A percentile compares a stretch with the other conserved stretches of the same genome.
phyloP scores from a whole-genome alignment of 2,329 filamentous ascomycete species.

The Claviceps citrina region DNA sequence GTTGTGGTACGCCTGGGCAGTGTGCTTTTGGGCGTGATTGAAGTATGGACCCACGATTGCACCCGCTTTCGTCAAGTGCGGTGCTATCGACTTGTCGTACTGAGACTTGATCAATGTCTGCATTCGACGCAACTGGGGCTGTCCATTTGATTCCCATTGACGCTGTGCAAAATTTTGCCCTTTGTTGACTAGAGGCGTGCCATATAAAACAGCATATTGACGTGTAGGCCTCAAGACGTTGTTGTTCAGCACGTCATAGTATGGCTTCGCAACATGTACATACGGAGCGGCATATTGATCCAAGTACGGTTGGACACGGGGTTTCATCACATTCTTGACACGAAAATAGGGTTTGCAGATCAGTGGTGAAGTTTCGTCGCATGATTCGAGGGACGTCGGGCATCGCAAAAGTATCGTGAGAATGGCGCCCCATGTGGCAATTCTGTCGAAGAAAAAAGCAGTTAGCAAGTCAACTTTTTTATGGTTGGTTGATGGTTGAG shows the following conservation, averaged over 20 bases:
- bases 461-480: too few relatives aligned
- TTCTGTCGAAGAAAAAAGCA: conserved; percentile 29
- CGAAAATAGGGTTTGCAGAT: conserved; percentile 75
- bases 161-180: conserved; percentile 49
- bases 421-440: conserved; percentile 76
- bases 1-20: conserved; percentile 53
- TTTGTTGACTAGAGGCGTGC: conserved; percentile 54
- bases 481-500: too few relatives aligned
- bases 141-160: conserved; percentile 66
- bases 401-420: conserved; percentile 70
- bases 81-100: conserved; percentile 58
- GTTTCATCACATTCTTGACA: conserved; percentile 46
- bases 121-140: conserved; percentile 56
- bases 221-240: conserved; percentile 54
- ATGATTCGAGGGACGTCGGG: conserved; percentile 50
- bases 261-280: conserved; percentile 60
- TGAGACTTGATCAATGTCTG: conserved; percentile 44
- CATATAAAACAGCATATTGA: conserved; percentile 54
- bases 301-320: conserved; percentile 76
- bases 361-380: conserved; percentile 53
- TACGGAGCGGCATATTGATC: conserved; percentile 71
- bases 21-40: conserved; percentile 44
- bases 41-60: conserved; percentile 56
- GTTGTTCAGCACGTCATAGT: conserved; percentile 48
- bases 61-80: conserved; percentile 51